A percentile compares a stretch with the other conserved stretches of the same genome.
Evolutionary conservation across 495 filamentous ascomycete genomes (phyloP).

Genomic region (Talaromyces adpressus): DNA sequence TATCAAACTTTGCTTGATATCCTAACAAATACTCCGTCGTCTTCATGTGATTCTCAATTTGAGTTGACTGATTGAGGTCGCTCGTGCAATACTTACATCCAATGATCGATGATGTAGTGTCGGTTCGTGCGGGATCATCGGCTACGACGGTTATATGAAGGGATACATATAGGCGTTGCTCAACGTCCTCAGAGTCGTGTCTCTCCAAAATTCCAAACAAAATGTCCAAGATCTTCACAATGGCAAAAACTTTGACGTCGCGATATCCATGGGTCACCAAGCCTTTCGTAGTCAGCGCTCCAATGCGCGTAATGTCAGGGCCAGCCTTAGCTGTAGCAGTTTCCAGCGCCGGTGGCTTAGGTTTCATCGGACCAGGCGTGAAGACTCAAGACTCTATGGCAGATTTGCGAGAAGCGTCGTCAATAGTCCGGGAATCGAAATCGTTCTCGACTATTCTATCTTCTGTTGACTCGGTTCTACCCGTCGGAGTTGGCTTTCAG

Average conservation of each 20-base stretch:
- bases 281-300: slow-evolving; percentile 61
- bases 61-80: neutral
- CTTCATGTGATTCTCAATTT: neutral
- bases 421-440: slow-evolving; percentile 14
- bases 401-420: slow-evolving; percentile 28
- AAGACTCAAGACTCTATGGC: slow-evolving; percentile 25
- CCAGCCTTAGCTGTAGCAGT: slow-evolving; percentile 51
- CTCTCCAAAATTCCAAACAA: neutral
- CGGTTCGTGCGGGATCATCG: neutral
- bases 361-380: slow-evolving; percentile 36
- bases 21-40: neutral
- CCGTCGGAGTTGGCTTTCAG: slow-evolving; percentile 59
- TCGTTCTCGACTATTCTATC: neutral
- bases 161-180: neutral
- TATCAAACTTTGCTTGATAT: neutral
- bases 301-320: slow-evolving; percentile 66
- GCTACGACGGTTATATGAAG: neutral
- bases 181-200: neutral
- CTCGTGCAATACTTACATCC: neutral
- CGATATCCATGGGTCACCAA: slow-evolving; percentile 56
- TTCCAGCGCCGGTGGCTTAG: slow-evolving; percentile 60
- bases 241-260: neutral
- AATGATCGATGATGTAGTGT: neutral
- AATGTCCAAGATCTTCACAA: neutral
- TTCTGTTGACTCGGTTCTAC: slow-evolving; percentile 27